Conservation (phyloP, 2,329 filamentous ascomycete genomes). For the Alternaria triticina region DNA sequence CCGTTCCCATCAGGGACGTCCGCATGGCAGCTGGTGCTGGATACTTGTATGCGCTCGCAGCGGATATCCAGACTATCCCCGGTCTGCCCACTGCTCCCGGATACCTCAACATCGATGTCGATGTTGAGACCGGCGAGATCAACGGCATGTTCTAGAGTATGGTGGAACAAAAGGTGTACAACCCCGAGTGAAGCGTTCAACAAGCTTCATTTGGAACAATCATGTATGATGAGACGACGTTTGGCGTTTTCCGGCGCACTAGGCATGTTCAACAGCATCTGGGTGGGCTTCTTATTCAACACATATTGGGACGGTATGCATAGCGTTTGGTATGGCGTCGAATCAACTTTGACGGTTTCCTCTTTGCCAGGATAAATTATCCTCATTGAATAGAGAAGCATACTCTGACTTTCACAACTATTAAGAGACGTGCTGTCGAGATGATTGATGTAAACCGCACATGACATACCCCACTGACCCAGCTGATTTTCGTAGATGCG, state of each 20-base stretch:
- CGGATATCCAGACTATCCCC: constrained; percentile 98
- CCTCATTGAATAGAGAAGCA: background rate
- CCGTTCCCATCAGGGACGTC: constrained; percentile 91
- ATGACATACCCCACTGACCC: background rate
- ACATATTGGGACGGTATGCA: background rate
- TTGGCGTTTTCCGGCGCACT: constrained; percentile 4
- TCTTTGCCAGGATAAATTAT: background rate
- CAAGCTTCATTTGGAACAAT: constrained; percentile 3
- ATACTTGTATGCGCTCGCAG: constrained; percentile 80
- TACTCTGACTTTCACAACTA: background rate
- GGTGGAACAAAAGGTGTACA: background rate
- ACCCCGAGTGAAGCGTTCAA: constrained; percentile 5
- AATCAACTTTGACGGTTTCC: constrained; percentile 1
- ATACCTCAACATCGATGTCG: constrained; percentile 88
- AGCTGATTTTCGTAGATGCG: background rate
- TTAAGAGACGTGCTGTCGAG: background rate
- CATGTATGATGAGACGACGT: constrained; percentile 3
- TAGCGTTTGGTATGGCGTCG: constrained; percentile 3
- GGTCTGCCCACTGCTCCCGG: constrained; percentile 93
- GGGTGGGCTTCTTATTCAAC: constrained; percentile 4
- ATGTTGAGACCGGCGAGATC: constrained; percentile 60
- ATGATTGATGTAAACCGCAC: background rate
- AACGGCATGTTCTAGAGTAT: constrained; percentile 76
- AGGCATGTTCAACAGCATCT: constrained; percentile 2
- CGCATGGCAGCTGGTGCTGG: constrained; percentile 92